Evolutionary conservation across 163 green algal genomes (phyloP), one percentile per base, ranked within the genome.

Genomic region (Volvox carteri): DNA sequence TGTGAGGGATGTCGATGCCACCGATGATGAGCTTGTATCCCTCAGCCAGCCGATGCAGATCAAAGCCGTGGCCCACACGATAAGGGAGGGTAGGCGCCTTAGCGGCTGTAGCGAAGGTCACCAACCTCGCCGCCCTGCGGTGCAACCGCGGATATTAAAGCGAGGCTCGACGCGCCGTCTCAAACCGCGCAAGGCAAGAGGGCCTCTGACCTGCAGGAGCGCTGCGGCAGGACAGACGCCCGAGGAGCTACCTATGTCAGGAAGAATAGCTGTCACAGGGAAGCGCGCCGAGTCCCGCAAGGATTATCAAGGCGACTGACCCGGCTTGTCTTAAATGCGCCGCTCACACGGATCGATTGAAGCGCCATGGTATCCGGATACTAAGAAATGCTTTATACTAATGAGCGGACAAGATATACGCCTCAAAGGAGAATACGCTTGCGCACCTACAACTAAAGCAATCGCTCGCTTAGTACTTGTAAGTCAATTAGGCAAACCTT

Each of bases 1-100:
- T 97, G 94, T 99, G 98, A 0, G 97, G 97, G 52, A 99, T 98
- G 67, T 99, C 95, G 0, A 99, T 92, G 18, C 98, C 98, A 25
- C 98, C 98, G 60, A 99, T 98, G 78, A 99, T 97, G 25, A 99
- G 94, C 88, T 95, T 94, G 90, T 98, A 97, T 30, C 97, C 97
- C 78, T 98, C 95, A 48, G 98, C 98, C 79, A 99, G 91, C 30
- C 97, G 92, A 88, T 99, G 97, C 78, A 99, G 88, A 89, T 99
- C 97, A 91, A 98, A 99, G 65, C 97, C 97, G 76, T 98, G 96
- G 23, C 96, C 96, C 8, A 99, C 92, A 30, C 96, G 94, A 86
- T 95, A 97, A 21, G 96, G 96, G 41, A 98, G 93, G 33, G 50
- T 37, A 2, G 83, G 83, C 16, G 68, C 68, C 48, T 74, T 81